Evolutionary conservation across 129 eudicot species (phyloP).

Genomic region (Solidago caesia): DNA sequence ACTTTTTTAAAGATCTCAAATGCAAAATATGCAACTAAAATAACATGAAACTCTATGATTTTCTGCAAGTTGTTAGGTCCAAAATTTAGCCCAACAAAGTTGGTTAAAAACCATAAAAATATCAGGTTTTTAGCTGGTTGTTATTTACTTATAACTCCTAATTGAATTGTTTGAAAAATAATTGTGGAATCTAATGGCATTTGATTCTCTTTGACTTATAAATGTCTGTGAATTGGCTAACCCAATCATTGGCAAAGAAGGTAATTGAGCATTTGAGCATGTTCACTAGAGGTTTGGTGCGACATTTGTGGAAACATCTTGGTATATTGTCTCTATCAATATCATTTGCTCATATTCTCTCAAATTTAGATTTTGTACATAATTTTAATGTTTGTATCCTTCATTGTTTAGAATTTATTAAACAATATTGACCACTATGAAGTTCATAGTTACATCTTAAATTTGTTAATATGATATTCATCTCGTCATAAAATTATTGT

Average conservation of each 20-base stretch:
- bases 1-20: too few species aligned
- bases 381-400: too few species aligned
- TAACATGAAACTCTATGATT: not conserved
- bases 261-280: constrained; percentile 15
- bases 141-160: not conserved
- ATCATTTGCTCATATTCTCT: not conserved
- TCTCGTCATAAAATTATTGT: too few species aligned
- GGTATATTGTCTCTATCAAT: constrained; percentile 24
- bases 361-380: not conserved
- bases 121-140: not conserved
- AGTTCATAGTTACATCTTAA: not conserved
- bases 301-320: constrained; percentile 28
- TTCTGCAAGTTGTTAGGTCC: not conserved
- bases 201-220: not conserved
- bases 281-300: constrained; percentile 22
- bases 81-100: not conserved
- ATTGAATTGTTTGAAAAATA: not conserved
- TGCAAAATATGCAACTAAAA: not conserved
- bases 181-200: not conserved
- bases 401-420: not conserved
- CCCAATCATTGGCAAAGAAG: constrained; percentile 13
- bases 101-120: too few species aligned
- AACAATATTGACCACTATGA: not conserved
- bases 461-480: not conserved
- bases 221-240: constrained; percentile 6